A percentile compares a stretch with the other conserved stretches of the same genome.
Conservation (phyloP, 495 filamentous ascomycete genomes). For the Ramalina intermedia region DNA sequence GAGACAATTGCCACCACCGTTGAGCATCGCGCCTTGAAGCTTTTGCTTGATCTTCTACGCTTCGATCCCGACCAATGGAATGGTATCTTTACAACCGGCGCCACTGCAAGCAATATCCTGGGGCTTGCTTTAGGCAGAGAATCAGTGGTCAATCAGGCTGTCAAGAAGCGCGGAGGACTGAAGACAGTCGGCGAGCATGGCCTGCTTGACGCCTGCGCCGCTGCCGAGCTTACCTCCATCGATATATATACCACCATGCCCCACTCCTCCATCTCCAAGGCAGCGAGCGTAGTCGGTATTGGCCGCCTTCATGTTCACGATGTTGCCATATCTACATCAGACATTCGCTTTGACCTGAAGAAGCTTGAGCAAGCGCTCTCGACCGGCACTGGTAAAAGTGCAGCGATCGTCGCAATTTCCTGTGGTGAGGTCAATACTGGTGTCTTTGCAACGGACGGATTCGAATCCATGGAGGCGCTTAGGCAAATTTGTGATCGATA, state of each 20-base stretch:
- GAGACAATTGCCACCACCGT: constrained; percentile 62
- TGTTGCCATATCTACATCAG: constrained; percentile 32
- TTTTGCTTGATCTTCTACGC: constrained; percentile 53
- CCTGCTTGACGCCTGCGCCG: constrained; percentile 47
- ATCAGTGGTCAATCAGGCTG: constrained; percentile 36
- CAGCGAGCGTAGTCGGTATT: constrained; percentile 65
- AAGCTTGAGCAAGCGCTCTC: constrained; percentile 39
- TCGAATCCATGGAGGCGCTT: constrained; percentile 45
- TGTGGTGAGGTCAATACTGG: constrained; percentile 89
- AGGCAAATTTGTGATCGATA: constrained; percentile 58
- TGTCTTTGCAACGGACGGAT: constrained; percentile 50
- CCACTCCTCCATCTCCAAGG: constrained; percentile 73
- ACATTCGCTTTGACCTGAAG: constrained; percentile 55
- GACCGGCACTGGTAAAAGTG: constrained; percentile 29
- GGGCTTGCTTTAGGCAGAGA: constrained; percentile 69
- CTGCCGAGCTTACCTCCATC: constrained; percentile 47
- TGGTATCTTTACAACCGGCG: constrained; percentile 75
- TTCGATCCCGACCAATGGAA: constrained; percentile 38
- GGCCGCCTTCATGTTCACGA: constrained; percentile 55
- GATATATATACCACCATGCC: constrained; percentile 67
- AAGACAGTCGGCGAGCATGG: constrained; percentile 53
- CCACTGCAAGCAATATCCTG: constrained; percentile 72
- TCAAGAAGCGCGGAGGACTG: constrained; percentile 8
- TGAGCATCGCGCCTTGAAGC: constrained; percentile 52
- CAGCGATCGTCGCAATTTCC: constrained; percentile 62